Percentiles rank a stretch among this genome's conserved stretches.
Evolutionary conservation across 352 stramenopile species (phyloP).

Genomic region (Aphanomyces cochlioides): DNA sequence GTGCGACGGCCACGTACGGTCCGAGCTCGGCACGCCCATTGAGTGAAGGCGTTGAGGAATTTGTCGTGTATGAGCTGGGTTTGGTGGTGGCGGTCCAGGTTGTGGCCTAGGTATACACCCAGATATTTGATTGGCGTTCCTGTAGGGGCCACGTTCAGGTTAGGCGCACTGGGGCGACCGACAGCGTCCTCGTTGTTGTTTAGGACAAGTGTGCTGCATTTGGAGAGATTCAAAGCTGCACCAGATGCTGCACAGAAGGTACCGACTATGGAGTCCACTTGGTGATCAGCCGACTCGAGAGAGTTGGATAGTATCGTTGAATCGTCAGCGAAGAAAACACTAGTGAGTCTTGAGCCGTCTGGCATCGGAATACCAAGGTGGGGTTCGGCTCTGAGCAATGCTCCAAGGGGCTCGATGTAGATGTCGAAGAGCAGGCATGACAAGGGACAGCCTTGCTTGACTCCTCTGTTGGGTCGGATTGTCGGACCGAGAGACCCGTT

Average conservation of each 20-base stretch:
- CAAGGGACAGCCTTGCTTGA: neutral
- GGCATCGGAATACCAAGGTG: neutral
- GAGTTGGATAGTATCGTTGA: conserved; percentile 26
- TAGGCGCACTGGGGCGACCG: neutral
- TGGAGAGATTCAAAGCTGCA: conserved; percentile 27
- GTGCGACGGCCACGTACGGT: neutral
- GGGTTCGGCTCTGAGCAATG: neutral
- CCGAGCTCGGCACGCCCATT: neutral
- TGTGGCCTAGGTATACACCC: neutral
- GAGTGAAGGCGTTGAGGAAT: neutral
- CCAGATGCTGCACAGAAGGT: conserved; percentile 27
- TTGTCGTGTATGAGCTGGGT: neutral
- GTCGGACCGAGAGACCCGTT: neutral
- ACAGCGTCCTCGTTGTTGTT: too few relatives aligned
- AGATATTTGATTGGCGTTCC: neutral
- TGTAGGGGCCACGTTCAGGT: neutral
- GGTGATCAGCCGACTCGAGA: conserved; percentile 10
- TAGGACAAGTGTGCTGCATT: conserved; percentile 28
- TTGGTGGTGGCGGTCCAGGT: neutral
- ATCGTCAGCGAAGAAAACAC: conserved; percentile 32
- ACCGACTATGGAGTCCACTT: conserved; percentile 25
- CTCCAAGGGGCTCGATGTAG: neutral
- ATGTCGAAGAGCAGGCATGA: neutral
- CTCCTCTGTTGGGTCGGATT: neutral
- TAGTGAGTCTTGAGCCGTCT: neutral